Conservation (phyloP, 305 asterid genomes). For the Nicotiana rustica region DNA sequence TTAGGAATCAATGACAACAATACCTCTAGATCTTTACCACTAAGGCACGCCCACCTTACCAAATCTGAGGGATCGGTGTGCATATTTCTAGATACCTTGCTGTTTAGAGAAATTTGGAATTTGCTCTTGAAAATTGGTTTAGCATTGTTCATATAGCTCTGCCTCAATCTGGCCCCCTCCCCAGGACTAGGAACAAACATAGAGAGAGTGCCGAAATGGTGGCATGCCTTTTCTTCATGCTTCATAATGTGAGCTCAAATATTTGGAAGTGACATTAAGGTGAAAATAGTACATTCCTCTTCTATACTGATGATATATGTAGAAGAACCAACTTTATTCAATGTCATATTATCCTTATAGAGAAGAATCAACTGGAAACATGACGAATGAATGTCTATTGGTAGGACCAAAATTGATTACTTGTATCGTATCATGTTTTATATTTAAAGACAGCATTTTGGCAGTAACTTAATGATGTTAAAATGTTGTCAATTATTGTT, state of each 20-base stretch:
- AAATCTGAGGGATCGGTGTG: background rate
- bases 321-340: too few relatives aligned
- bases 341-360: too few relatives aligned
- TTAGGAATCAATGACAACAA: background rate
- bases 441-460: background rate
- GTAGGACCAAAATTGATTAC: background rate
- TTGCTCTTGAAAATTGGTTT: background rate
- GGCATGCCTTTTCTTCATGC: background rate
- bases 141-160: background rate
- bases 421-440: background rate
- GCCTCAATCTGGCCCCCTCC: too few relatives aligned
- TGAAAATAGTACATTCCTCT: background rate
- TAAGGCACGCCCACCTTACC: background rate
- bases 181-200: too few relatives aligned
- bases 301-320: background rate
- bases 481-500: constrained; percentile 9
- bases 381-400: background rate
- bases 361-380: too few relatives aligned
- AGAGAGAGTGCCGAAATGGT: background rate
- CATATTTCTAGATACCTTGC: background rate
- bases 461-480: background rate
- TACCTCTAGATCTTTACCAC: background rate
- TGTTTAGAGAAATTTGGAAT: background rate
- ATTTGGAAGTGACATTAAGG: background rate
- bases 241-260: background rate